Conservation (phyloP, 306 rosid genomes). For the Quercus cerris region DNA sequence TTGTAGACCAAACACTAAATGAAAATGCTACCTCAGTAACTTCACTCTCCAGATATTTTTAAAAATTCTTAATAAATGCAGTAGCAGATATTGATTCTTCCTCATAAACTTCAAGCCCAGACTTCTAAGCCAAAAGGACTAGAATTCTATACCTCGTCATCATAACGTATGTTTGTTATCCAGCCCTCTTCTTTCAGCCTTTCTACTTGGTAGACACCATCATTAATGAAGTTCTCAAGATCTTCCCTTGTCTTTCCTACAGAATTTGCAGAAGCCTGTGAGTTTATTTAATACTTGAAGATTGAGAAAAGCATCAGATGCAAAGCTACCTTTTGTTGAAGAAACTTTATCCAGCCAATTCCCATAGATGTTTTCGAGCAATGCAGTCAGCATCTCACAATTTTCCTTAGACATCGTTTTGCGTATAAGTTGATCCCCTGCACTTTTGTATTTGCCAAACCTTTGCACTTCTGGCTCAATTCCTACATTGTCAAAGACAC, state of each 20-base stretch:
- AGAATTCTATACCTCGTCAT: constrained; percentile 72
- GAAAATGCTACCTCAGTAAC: background rate
- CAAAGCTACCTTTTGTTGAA: constrained; percentile 65
- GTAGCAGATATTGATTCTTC: constrained; percentile 2
- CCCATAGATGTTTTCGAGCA: constrained; percentile 83
- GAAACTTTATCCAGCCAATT: constrained; percentile 88
- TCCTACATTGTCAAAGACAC: constrained; percentile 81
- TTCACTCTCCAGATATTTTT: background rate
- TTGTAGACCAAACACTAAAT: constrained; percentile 1
- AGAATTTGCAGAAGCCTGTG: constrained; percentile 21
- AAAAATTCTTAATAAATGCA: background rate
- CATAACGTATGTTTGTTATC: constrained; percentile 75
- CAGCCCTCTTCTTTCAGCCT: constrained; percentile 84
- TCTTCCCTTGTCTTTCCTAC: constrained; percentile 74
- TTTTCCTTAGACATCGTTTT: constrained; percentile 73
- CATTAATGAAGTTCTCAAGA: constrained; percentile 69
- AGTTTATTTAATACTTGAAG: constrained; percentile 18
- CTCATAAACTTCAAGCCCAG: constrained; percentile 3
- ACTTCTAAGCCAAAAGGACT: constrained; percentile 11
- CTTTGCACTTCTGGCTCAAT: constrained; percentile 88
- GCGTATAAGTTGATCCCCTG: constrained; percentile 83
- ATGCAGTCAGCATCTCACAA: constrained; percentile 78
- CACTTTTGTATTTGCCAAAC: constrained; percentile 93
- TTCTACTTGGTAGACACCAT: constrained; percentile 82
- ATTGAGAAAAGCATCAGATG: constrained; percentile 28